Percentiles rank a stretch among this genome's conserved stretches.
Evolutionary conservation across 148 eudicot species (phyloP).

Genomic region (Rhododendron vialii): DNA sequence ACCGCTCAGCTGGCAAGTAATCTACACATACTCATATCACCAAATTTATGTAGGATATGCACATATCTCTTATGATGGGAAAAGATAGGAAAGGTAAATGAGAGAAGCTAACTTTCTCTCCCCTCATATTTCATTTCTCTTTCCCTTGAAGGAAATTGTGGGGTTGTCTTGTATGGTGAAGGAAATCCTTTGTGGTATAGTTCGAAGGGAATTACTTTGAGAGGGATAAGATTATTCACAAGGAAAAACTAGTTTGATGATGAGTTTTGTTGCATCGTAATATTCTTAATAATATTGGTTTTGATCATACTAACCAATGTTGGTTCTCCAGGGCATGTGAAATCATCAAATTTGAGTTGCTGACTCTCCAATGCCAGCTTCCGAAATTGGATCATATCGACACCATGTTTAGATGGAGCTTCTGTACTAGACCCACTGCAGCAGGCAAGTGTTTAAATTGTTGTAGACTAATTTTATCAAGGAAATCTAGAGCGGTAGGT

Average conservation of each 20-base stretch:
- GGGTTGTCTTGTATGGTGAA: neutral
- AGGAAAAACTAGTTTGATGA: neutral
- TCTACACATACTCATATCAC: neutral
- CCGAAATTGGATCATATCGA: neutral
- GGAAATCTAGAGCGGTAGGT: neutral
- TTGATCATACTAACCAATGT: neutral
- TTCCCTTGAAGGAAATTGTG: neutral
- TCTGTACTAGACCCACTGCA: neutral
- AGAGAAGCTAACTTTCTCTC: neutral
- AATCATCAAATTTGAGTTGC: constrained; percentile 2
- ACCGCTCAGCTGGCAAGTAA: neutral
- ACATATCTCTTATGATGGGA: neutral
- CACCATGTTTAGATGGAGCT: neutral
- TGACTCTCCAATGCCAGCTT: neutral
- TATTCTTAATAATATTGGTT: neutral
- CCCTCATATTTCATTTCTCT: neutral
- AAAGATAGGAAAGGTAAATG: neutral
- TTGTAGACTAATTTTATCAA: neutral
- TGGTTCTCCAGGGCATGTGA: constrained; percentile 24
- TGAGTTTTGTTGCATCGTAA: neutral
- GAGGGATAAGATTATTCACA: neutral
- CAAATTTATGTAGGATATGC: no score
- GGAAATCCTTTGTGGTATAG: neutral
- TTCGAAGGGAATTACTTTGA: neutral
- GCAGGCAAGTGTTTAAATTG: neutral